phyloP scores from a whole-genome alignment of 305 asterid genomes.

The Fraxinus ornus region DNA sequence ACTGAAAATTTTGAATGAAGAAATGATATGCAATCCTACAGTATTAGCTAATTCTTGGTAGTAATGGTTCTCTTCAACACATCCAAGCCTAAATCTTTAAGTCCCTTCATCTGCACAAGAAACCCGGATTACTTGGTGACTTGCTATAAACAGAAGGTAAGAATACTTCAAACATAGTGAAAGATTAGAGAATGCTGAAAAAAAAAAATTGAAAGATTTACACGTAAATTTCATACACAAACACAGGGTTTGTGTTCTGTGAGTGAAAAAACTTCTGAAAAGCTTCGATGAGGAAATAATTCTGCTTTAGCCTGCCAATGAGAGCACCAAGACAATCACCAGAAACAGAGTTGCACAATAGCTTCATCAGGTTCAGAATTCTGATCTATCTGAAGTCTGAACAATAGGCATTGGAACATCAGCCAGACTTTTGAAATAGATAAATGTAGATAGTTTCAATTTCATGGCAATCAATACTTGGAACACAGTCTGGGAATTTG shows the following conservation, averaged over 20 bases:
- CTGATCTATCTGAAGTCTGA: slow-evolving; percentile 79
- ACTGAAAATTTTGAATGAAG: too few relatives aligned
- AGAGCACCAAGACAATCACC: slow-evolving; percentile 99
- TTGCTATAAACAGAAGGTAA: slow-evolving; percentile 15
- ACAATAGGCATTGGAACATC: slow-evolving; percentile 90
- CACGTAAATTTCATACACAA: neutral
- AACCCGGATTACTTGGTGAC: slow-evolving; percentile 22
- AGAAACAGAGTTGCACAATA: slow-evolving; percentile 79
- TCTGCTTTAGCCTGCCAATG: slow-evolving; percentile 70
- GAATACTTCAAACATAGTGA: neutral
- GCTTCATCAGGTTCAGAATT: slow-evolving; percentile 86
- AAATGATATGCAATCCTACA: too few relatives aligned
- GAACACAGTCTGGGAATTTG: neutral
- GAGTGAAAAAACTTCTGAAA: neutral
- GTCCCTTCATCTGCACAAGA: slow-evolving; percentile 83
- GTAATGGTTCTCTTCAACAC: slow-evolving; percentile 84
- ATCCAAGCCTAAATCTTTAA: slow-evolving; percentile 91
- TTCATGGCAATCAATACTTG: neutral
- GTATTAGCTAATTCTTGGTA: slow-evolving; percentile 41
- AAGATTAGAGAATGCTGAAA: neutral
- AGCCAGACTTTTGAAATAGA: slow-evolving; percentile 39
- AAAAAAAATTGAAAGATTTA: neutral
- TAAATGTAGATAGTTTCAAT: neutral
- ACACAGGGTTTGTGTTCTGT: neutral
- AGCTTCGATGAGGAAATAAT: neutral